These are phyloP conservation scores for Penicillium atrosanguineum DNA, from an alignment of 495 filamentous ascomycete genomes.

Conservation along the genomic window DNA sequence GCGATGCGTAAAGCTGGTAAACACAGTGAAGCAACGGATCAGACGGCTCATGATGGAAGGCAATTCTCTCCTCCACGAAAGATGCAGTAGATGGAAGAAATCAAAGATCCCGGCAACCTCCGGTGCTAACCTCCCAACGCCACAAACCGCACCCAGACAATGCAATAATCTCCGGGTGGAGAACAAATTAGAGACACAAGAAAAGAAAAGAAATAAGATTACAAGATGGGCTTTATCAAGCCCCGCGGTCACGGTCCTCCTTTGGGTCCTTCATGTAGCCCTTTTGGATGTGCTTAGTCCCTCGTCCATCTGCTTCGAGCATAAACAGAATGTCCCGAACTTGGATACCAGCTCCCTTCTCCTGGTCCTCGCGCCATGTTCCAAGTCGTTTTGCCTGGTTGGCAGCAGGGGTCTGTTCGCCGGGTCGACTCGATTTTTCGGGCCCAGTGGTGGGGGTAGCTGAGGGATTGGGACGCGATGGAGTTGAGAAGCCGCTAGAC, in stretches of 20 bases:
- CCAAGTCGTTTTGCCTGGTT: slow-evolving; percentile 37
- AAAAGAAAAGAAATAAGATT: slow-evolving; percentile 20
- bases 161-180: slow-evolving; percentile 14
- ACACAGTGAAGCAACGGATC: neutral
- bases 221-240: slow-evolving; percentile 20
- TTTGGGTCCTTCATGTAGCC: slow-evolving; percentile 45
- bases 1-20: neutral
- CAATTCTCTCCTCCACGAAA: neutral
- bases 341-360: slow-evolving; percentile 46
- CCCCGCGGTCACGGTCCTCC: slow-evolving; percentile 39
- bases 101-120: slow-evolving; percentile 3
- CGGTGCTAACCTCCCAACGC: slow-evolving; percentile 13
- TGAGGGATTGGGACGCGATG: slow-evolving; percentile 32
- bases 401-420: slow-evolving; percentile 25
- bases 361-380: slow-evolving; percentile 48
- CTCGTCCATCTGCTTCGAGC: slow-evolving; percentile 49
- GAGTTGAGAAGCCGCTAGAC: slow-evolving; percentile 41
- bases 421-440: slow-evolving; percentile 31
- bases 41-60: neutral
- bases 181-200: slow-evolving; percentile 14
- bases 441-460: slow-evolving; percentile 31
- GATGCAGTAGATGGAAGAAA: neutral
- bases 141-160: slow-evolving; percentile 21
- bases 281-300: slow-evolving; percentile 43
- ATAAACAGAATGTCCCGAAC: slow-evolving; percentile 51